Conservation (phyloP, 2,329 filamentous ascomycete species). For the Pseudocercospora crystallina region DNA sequence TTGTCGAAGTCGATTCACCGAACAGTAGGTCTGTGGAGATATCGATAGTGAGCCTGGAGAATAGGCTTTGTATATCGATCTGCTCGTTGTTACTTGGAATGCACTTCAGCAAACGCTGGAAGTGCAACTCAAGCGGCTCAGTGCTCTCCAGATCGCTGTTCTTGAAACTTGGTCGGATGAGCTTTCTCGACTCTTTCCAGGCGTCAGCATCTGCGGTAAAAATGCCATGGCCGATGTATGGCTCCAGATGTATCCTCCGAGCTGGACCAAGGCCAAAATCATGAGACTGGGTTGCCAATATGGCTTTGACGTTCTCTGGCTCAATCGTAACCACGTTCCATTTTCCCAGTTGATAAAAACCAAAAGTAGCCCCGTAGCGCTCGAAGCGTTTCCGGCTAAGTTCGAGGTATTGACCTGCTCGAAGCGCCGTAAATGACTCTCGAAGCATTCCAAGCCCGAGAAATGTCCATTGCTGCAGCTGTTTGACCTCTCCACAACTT, state of each 20-base stretch:
- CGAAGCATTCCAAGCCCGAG: too few species aligned
- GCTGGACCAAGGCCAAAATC: slow-evolving; percentile 1
- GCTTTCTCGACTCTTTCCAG: slow-evolving; percentile 25
- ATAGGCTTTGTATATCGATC: slow-evolving; percentile 61
- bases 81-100: slow-evolving; percentile 55
- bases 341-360: too few species aligned
- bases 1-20: slow-evolving; percentile 40
- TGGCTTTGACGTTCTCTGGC: slow-evolving; percentile 13
- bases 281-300: slow-evolving; percentile 6
- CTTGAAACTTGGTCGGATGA: slow-evolving; percentile 53
- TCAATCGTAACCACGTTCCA: slow-evolving; percentile 11
- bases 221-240: slow-evolving; percentile 31
- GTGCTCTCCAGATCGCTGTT: slow-evolving; percentile 52
- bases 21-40: slow-evolving; percentile 67
- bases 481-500: too few species aligned
- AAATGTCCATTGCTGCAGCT: too few species aligned
- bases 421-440: too few species aligned
- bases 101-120: slow-evolving; percentile 55
- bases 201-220: slow-evolving; percentile 44
- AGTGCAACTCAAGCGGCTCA: slow-evolving; percentile 58
- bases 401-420: too few species aligned
- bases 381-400: too few species aligned
- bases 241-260: slow-evolving; percentile 3
- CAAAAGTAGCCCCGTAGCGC: too few species aligned
- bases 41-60: slow-evolving; percentile 65